phyloP scores from a whole-genome alignment of 2,329 filamentous ascomycete genomes.

The Metarhizium guizhouense region DNA sequence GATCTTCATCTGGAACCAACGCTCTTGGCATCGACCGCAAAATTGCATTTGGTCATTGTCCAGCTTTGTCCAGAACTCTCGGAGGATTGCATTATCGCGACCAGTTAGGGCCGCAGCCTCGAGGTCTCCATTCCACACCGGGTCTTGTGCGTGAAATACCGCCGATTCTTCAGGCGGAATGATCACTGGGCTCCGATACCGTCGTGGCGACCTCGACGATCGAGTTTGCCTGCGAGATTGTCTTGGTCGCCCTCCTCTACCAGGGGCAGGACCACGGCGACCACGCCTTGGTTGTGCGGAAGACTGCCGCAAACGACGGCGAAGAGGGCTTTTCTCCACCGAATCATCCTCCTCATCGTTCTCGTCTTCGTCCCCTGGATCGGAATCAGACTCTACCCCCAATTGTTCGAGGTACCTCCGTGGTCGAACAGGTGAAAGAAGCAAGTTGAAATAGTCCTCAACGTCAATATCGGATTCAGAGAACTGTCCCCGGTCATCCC shows the following conservation, averaged over 20 bases:
- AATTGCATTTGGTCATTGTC: background rate
- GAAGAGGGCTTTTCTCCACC: background rate
- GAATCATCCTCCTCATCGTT: too few relatives aligned
- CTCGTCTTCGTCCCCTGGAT: too few relatives aligned
- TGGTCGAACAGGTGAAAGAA: too few relatives aligned
- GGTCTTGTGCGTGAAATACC: conserved; percentile 3
- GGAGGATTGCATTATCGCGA: conserved; percentile 2
- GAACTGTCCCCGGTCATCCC: too few relatives aligned
- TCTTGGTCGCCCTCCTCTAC: background rate
- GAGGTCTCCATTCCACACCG: conserved; percentile 4
- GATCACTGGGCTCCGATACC: conserved; percentile 1
- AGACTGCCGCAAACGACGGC: background rate
- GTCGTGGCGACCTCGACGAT: background rate
- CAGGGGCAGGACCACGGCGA: too few relatives aligned
- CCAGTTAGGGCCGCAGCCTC: background rate
- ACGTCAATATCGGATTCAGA: too few relatives aligned
- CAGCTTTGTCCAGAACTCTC: background rate
- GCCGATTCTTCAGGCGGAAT: background rate
- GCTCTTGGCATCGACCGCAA: background rate
- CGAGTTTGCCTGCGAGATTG: too few relatives aligned
- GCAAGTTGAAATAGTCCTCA: too few relatives aligned
- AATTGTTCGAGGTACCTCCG: too few relatives aligned
- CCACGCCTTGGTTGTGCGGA: background rate
- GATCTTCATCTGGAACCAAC: too few relatives aligned
- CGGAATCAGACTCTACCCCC: too few relatives aligned